Conservation (phyloP, 2,329 filamentous ascomycete species). For the Fusarium cicatricum region DNA sequence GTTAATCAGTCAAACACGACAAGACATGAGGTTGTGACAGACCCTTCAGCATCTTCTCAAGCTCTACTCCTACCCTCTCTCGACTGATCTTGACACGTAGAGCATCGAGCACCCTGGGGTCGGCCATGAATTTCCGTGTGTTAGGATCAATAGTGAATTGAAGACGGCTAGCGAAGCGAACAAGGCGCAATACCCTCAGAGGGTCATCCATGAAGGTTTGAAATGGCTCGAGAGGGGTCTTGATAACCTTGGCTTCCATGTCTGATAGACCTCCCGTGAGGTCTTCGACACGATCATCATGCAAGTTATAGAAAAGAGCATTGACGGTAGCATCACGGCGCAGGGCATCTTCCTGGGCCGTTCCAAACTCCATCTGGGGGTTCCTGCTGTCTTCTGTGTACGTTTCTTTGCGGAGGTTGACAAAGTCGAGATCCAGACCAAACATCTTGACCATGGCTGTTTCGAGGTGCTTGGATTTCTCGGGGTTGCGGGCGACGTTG, state of each 20-base stretch:
- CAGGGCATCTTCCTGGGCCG: constrained; percentile 86
- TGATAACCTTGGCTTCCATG: constrained; percentile 75
- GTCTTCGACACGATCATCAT: constrained; percentile 82
- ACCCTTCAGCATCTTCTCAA: constrained; percentile 92
- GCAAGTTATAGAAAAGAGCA: constrained; percentile 93
- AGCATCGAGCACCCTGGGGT: constrained; percentile 78
- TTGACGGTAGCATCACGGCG: constrained; percentile 94
- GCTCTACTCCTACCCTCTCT: constrained; percentile 85
- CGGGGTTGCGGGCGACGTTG: constrained; percentile 90
- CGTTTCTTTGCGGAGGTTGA: constrained; percentile 91
- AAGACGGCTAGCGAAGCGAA: constrained; percentile 89
- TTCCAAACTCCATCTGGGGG: constrained; percentile 92
- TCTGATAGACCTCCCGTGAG: constrained; percentile 82
- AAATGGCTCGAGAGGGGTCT: constrained; percentile 85
- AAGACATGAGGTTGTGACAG: background rate
- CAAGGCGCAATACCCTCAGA: constrained; percentile 82
- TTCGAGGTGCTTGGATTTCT: constrained; percentile 96
- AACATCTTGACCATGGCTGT: constrained; percentile 88
- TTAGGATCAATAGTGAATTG: constrained; percentile 78
- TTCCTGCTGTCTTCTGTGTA: constrained; percentile 91
- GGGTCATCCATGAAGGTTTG: constrained; percentile 97
- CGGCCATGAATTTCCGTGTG: constrained; percentile 77
- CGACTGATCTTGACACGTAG: constrained; percentile 90
- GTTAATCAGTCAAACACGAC: background rate
- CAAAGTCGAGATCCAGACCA: constrained; percentile 89